Conservation (phyloP, 179 eudicot species). For the Sideroxylon spinosum region DNA sequence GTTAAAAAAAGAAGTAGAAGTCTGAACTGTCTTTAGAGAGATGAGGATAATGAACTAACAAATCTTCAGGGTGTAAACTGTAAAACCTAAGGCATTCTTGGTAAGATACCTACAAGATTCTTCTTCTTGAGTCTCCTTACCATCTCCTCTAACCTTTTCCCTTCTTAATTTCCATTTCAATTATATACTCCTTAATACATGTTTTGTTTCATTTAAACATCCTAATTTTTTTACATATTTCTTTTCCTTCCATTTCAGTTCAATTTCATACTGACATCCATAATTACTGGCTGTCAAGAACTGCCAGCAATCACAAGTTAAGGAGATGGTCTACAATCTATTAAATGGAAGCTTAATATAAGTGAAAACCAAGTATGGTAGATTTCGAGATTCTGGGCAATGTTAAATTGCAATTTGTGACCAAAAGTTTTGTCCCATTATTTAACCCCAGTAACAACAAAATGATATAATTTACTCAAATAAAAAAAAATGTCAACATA, state of each 20-base stretch:
- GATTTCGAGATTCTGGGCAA: neutral
- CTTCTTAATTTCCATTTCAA: too few relatives aligned
- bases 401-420: neutral
- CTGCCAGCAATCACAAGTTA: neutral
- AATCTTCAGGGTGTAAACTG: too few relatives aligned
- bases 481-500: neutral
- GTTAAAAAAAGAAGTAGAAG: too few relatives aligned
- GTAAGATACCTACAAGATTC: too few relatives aligned
- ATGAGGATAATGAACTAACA: too few relatives aligned
- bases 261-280: neutral
- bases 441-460: neutral
- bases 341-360: neutral
- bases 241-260: neutral
- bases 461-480: neutral
- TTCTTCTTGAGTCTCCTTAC: too few relatives aligned
- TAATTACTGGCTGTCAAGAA: neutral
- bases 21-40: too few relatives aligned
- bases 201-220: too few relatives aligned
- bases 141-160: too few relatives aligned
- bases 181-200: too few relatives aligned
- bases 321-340: neutral
- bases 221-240: too few relatives aligned
- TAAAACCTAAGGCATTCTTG: too few relatives aligned
- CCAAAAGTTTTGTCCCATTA: neutral
- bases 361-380: neutral